Conservation (phyloP, 2,329 filamentous ascomycete genomes). For the Bisporella sp. region DNA sequence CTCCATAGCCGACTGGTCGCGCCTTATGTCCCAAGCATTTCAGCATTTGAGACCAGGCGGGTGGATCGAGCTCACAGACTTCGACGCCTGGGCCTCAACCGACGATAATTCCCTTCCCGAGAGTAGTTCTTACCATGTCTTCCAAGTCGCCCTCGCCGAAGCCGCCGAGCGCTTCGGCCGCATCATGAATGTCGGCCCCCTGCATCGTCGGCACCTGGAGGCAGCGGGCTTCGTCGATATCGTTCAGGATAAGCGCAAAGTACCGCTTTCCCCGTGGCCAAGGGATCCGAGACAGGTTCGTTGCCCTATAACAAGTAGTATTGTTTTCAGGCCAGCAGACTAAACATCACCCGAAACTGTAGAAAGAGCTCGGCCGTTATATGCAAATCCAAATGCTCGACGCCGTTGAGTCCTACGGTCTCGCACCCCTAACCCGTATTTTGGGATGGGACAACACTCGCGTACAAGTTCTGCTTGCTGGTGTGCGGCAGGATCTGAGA, state of each 20-base stretch:
- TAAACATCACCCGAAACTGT: too few relatives aligned
- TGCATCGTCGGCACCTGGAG: constrained; percentile 13
- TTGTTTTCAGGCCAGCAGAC: too few relatives aligned
- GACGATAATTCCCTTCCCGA: constrained; percentile 6
- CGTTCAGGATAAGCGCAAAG: constrained; percentile 4
- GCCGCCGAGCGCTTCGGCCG: constrained; percentile 5
- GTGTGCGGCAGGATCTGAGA: constrained; percentile 2
- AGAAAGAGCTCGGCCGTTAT: constrained; percentile 41
- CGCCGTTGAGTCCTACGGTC: constrained; percentile 40
- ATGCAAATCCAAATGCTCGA: constrained; percentile 41
- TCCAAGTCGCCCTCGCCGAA: constrained; percentile 3
- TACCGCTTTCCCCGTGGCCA: constrained; percentile 27
- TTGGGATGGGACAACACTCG: constrained; percentile 37
- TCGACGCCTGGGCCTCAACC: background rate
- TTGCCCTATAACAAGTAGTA: too few relatives aligned
- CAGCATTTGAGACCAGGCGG: constrained; percentile 8
- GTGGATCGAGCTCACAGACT: constrained; percentile 8
- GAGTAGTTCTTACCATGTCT: background rate
- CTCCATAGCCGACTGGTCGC: constrained; percentile 3
- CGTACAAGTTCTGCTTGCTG: constrained; percentile 2
- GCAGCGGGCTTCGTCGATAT: constrained; percentile 35
- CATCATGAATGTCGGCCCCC: constrained; percentile 5
- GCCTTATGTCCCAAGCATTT: constrained; percentile 4
- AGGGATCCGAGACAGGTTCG: constrained; percentile 32
- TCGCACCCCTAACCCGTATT: constrained; percentile 40